Evolutionary conservation across 306 rosid genomes (phyloP).

Genomic region (Alnus glutinosa): DNA sequence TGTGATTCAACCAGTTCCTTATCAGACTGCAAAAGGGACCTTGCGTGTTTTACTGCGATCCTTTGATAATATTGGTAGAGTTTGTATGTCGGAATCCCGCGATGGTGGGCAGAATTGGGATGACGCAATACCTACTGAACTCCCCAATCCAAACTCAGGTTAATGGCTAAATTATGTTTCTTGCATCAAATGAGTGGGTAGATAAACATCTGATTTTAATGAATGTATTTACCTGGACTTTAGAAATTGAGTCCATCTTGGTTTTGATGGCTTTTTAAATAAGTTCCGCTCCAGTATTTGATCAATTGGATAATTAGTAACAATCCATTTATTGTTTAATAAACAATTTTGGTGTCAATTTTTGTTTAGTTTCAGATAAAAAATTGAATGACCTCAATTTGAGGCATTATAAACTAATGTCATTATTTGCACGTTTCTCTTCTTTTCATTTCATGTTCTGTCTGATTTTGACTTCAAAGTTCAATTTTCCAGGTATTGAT

Average conservation of each 20-base stretch:
- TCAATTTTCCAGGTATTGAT: conserved; percentile 62
- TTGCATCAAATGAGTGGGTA: conserved; percentile 18
- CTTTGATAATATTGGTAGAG: conserved; percentile 55
- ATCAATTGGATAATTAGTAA: not conserved
- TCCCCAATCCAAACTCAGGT: conserved; percentile 99
- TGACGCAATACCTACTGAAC: conserved; percentile 62
- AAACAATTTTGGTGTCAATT: not conserved
- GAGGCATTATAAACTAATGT: not conserved
- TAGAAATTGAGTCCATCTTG: conserved; percentile 12
- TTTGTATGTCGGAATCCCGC: conserved; percentile 76
- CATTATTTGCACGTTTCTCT: not conserved
- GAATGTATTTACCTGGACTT: conserved; percentile 13
- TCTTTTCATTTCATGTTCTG: not conserved
- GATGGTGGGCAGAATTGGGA: conserved; percentile 86
- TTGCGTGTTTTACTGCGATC: conserved; percentile 80
- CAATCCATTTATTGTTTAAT: not conserved
- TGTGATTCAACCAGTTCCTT: conserved; percentile 96
- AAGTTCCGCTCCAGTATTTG: not conserved
- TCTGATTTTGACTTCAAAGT: not conserved
- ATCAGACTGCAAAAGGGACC: conserved; percentile 66
- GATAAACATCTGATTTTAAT: not conserved
- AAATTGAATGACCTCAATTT: not conserved
- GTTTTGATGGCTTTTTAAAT: conserved; percentile 14
- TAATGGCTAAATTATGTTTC: conserved; percentile 22
- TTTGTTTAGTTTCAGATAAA: not conserved